Conservation (phyloP, 164 flowering plant genomes). For the Tetracentron sinense region DNA sequence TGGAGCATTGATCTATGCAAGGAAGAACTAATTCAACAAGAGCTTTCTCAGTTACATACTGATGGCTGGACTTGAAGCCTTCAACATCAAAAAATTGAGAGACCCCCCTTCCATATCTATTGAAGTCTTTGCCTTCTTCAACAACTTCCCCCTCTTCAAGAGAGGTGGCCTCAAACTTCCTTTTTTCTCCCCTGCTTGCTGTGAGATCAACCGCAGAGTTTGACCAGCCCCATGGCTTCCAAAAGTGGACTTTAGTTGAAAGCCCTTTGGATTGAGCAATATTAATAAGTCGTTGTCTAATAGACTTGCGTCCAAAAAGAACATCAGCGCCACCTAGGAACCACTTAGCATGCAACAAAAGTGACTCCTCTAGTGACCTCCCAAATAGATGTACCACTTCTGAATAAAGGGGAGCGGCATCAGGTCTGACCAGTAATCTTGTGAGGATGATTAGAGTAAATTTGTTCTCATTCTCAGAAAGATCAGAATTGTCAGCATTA, state of each 20-base stretch:
- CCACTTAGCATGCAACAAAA: constrained; percentile 86
- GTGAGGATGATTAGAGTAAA: constrained; percentile 77
- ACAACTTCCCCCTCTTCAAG: constrained; percentile 96
- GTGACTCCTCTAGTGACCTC: constrained; percentile 74
- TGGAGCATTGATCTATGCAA: constrained; percentile 88
- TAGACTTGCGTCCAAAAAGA: constrained; percentile 81
- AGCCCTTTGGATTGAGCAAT: constrained; percentile 66
- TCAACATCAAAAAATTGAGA: constrained; percentile 37
- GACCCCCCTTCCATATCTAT: constrained; percentile 35
- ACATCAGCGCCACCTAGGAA: constrained; percentile 81
- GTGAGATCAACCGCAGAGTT: constrained; percentile 24
- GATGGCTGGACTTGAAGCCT: constrained; percentile 35
- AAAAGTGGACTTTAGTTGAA: constrained; percentile 62
- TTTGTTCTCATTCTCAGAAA: constrained; percentile 77
- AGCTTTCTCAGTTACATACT: constrained; percentile 74
- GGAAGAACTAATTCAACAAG: constrained; percentile 78
- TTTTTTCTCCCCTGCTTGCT: constrained; percentile 40
- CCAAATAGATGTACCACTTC: constrained; percentile 90
- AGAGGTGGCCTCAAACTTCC: constrained; percentile 50
- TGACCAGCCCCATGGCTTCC: constrained; percentile 98
- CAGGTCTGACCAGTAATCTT: constrained; percentile 90
- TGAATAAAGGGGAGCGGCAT: constrained; percentile 90
- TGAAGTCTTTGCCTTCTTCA: constrained; percentile 61
- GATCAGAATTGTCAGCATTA: constrained; percentile 48
- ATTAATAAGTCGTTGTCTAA: constrained; percentile 69